phyloP scores from a whole-genome alignment of 257 asterid species.

The Vinca minor region DNA sequence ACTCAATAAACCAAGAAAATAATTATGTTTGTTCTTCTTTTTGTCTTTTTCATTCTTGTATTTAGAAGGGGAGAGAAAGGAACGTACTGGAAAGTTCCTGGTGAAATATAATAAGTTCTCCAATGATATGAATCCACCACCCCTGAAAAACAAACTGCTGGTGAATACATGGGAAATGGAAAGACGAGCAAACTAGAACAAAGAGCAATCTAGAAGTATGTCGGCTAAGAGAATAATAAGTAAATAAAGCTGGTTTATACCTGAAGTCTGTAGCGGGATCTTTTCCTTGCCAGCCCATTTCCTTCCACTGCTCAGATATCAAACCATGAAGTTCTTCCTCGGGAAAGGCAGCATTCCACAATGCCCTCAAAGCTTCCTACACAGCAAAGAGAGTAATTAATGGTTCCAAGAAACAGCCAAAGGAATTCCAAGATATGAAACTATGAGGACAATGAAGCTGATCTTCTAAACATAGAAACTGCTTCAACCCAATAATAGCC shows the following conservation, averaged over 20 bases:
- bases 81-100: slow-evolving; percentile 76
- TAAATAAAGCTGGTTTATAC: slow-evolving; percentile 27
- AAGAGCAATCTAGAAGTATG: background rate
- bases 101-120: slow-evolving; percentile 87
- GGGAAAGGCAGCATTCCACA: slow-evolving; percentile 92
- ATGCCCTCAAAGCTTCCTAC: slow-evolving; percentile 73
- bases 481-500: background rate
- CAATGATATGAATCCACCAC: slow-evolving; percentile 94
- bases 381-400: slow-evolving; percentile 12
- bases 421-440: slow-evolving; percentile 3
- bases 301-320: slow-evolving; percentile 98
- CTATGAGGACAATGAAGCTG: slow-evolving; percentile 2
- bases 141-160: slow-evolving; percentile 42
- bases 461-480: background rate
- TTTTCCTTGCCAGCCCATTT: slow-evolving; percentile 99
- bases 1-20: background rate
- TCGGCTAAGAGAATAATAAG: background rate
- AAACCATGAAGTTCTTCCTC: slow-evolving; percentile 68
- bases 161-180: background rate
- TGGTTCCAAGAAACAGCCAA: slow-evolving; percentile 9
- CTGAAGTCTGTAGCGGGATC: slow-evolving; percentile 99
- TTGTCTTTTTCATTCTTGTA: no score
- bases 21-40: no score
- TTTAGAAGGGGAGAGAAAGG: slow-evolving; percentile 14
- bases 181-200: background rate